These are phyloP conservation scores for Helianthus tuberosus DNA, from an alignment of 129 eudicot species.

Conservation along the genomic window DNA sequence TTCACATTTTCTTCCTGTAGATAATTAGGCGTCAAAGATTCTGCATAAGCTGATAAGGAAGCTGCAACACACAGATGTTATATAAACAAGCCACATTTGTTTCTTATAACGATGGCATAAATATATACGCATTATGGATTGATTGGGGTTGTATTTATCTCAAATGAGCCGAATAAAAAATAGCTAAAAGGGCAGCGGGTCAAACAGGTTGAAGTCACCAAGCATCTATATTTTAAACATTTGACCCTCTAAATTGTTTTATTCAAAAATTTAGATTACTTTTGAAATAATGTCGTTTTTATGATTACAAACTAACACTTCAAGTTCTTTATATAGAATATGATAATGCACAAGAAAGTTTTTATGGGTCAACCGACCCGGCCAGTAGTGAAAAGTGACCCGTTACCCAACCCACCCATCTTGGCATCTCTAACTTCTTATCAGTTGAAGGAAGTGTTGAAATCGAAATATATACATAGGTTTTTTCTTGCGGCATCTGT, in stretches of 20 bases:
- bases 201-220: too few relatives aligned
- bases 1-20: constrained; percentile 63
- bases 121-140: too few relatives aligned
- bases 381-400: too few relatives aligned
- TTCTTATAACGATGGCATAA: neutral
- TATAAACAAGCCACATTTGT: neutral
- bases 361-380: neutral
- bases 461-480: constrained; percentile 44
- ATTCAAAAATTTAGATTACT: neutral
- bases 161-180: too few relatives aligned
- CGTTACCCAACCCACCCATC: constrained; percentile 7
- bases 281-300: neutral
- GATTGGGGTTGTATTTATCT: too few relatives aligned
- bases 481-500: constrained; percentile 46
- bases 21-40: constrained; percentile 61
- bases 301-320: too few relatives aligned
- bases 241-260: constrained; percentile 3
- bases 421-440: neutral
- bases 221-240: too few relatives aligned
- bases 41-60: constrained; percentile 72
- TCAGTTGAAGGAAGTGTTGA: neutral
- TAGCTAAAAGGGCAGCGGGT: too few relatives aligned
- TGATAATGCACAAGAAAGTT: neutral
- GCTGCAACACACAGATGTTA: constrained; percentile 48
- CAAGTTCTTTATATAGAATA: neutral